Conservation (phyloP, 345 rosid species). For the Citrus reticulata region DNA sequence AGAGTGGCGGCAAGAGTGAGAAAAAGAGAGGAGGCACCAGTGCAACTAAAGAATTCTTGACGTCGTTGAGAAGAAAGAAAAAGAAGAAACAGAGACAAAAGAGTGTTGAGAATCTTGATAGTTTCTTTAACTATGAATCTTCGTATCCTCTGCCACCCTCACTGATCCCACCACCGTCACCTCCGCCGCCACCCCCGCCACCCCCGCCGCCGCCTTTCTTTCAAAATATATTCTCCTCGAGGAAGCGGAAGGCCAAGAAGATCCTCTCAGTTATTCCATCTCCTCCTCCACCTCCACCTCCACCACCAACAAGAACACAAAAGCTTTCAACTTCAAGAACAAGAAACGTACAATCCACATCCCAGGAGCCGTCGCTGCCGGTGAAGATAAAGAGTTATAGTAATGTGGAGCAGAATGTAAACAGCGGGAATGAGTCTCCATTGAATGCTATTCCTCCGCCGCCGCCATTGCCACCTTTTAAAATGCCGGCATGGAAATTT, state of each 20-base stretch:
- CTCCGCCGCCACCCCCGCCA: slow-evolving; percentile 46
- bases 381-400: slow-evolving; percentile 22
- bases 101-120: slow-evolving; percentile 76
- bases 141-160: slow-evolving; percentile 9
- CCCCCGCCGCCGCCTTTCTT: slow-evolving; percentile 57
- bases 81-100: slow-evolving; percentile 79
- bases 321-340: slow-evolving; percentile 9
- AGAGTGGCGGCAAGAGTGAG: slow-evolving; percentile 28
- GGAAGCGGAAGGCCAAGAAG: slow-evolving; percentile 52
- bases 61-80: slow-evolving; percentile 45
- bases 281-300: slow-evolving; percentile 49
- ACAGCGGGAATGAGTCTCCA: slow-evolving; percentile 54
- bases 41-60: slow-evolving; percentile 56
- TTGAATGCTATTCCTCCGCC: slow-evolving; percentile 58
- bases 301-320: slow-evolving; percentile 3
- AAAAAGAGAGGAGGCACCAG: slow-evolving; percentile 55
- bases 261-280: slow-evolving; percentile 28
- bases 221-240: slow-evolving; percentile 58
- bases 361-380: slow-evolving; percentile 30
- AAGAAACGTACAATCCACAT: background rate
- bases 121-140: slow-evolving; percentile 43
- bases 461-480: slow-evolving; percentile 86
- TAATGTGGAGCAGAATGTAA: slow-evolving; percentile 24
- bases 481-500: slow-evolving; percentile 58
- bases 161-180: slow-evolving; percentile 29